Conservation (phyloP, 345 rosid genomes). For the Cardamine occulta region DNA sequence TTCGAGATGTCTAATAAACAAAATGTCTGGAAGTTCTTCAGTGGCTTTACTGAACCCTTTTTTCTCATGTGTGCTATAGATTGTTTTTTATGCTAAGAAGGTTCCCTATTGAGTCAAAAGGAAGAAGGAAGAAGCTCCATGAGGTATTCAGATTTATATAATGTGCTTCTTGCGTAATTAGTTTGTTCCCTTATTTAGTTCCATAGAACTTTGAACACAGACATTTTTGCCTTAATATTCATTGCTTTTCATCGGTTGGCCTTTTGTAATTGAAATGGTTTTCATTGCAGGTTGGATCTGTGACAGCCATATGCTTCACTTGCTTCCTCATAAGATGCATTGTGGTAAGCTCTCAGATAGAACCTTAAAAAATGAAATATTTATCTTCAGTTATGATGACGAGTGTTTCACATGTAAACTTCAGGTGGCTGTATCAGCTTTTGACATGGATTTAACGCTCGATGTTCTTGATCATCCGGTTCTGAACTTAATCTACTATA, state of each 20-base stretch:
- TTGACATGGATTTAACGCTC: constrained; percentile 73
- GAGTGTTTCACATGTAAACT: neutral
- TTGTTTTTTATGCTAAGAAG: constrained; percentile 94
- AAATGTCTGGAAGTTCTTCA: constrained; percentile 11
- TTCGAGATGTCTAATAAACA: constrained; percentile 16
- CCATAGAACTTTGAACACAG: neutral
- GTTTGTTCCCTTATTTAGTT: constrained; percentile 22
- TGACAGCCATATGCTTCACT: constrained; percentile 94
- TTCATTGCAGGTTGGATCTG: constrained; percentile 86
- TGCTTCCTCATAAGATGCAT: constrained; percentile 94
- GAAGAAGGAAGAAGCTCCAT: constrained; percentile 95
- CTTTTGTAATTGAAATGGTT: constrained; percentile 15
- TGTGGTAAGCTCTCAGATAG: constrained; percentile 64
- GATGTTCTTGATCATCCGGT: constrained; percentile 93
- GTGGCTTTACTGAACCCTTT: constrained; percentile 12
- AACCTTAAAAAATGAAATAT: neutral
- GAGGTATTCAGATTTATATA: constrained; percentile 61
- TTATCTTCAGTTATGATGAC: neutral
- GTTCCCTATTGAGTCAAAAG: constrained; percentile 97
- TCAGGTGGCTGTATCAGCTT: constrained; percentile 86
- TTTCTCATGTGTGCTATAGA: constrained; percentile 48
- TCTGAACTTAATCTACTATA: constrained; percentile 88
- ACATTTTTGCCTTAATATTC: neutral
- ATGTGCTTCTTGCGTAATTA: neutral
- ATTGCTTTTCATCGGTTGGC: neutral